Conservation (phyloP, 2,329 filamentous ascomycete genomes). For the Uncinocarpus reesii region DNA sequence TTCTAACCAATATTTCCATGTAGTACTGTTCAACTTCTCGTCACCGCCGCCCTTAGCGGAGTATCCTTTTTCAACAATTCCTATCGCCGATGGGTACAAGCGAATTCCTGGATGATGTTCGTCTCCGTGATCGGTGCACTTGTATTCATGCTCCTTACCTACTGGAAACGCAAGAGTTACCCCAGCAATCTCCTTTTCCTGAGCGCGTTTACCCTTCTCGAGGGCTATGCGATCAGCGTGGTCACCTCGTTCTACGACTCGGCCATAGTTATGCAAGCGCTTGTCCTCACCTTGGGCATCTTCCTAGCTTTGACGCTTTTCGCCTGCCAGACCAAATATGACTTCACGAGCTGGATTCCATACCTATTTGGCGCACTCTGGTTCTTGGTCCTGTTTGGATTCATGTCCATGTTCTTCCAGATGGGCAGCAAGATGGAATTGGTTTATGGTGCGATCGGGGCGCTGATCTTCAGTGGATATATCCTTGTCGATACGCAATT, state of each 20-base stretch:
- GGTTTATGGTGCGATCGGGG: slow-evolving; percentile 67
- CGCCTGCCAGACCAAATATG: slow-evolving; percentile 94
- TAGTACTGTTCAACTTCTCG: slow-evolving; percentile 77
- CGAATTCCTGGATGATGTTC: slow-evolving; percentile 74
- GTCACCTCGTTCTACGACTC: slow-evolving; percentile 84
- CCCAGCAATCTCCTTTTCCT: slow-evolving; percentile 93
- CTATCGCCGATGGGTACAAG: slow-evolving; percentile 82
- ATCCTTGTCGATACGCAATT: slow-evolving; percentile 95
- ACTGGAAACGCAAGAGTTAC: slow-evolving; percentile 92
- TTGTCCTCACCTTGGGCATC: slow-evolving; percentile 66
- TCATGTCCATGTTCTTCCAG: slow-evolving; percentile 85
- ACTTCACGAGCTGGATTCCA: slow-evolving; percentile 95
- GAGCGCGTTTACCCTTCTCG: slow-evolving; percentile 74
- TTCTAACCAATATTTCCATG: neutral
- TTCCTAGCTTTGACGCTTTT: slow-evolving; percentile 62
- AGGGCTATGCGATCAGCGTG: slow-evolving; percentile 88
- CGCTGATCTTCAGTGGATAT: slow-evolving; percentile 86
- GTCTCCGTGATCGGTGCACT: slow-evolving; percentile 74
- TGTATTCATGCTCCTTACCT: slow-evolving; percentile 75
- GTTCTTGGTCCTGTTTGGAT: slow-evolving; percentile 83
- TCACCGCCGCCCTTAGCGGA: slow-evolving; percentile 68
- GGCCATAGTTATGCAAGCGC: slow-evolving; percentile 76
- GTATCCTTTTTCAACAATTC: slow-evolving; percentile 71
- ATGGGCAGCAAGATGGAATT: slow-evolving; percentile 72
- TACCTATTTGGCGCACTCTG: slow-evolving; percentile 87